phyloP scores from a whole-genome alignment of 305 asterid genomes.

The Rubia peregrina region DNA sequence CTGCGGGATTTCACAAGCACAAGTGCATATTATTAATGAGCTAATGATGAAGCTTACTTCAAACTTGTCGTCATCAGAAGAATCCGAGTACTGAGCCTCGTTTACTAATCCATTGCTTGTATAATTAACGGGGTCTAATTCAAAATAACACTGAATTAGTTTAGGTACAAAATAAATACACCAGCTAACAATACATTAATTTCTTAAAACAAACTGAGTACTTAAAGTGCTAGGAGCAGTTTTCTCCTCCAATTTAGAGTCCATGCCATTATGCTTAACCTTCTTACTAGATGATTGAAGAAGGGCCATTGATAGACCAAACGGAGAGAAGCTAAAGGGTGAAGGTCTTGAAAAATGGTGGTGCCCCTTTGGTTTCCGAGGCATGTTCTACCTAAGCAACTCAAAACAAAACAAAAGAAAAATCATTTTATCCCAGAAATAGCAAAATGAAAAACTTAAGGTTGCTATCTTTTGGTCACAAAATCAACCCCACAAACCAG shows the following conservation, averaged over 20 bases:
- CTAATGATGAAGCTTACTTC: slow-evolving; percentile 38
- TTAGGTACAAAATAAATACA: slow-evolving; percentile 7
- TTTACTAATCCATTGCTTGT: slow-evolving; percentile 34
- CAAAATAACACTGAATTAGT: background rate
- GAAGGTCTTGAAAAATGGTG: slow-evolving; percentile 22
- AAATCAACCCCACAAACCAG: background rate
- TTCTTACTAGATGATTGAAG: slow-evolving; percentile 30
- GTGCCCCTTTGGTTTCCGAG: slow-evolving; percentile 35
- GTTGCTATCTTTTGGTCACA: background rate
- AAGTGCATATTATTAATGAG: background rate
- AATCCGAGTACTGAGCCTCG: slow-evolving; percentile 25
- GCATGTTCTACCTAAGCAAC: slow-evolving; percentile 35
- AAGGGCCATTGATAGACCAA: slow-evolving; percentile 53
- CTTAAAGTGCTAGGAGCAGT: slow-evolving; percentile 34
- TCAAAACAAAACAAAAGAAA: background rate
- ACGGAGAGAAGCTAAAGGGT: slow-evolving; percentile 59
- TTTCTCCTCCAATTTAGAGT: slow-evolving; percentile 24
- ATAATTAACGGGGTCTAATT: slow-evolving; percentile 1
- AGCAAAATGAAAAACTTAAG: background rate
- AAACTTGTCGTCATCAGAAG: slow-evolving; percentile 57
- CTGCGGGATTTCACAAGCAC: background rate
- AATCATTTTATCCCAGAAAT: background rate
- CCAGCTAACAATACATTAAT: background rate
- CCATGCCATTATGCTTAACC: slow-evolving; percentile 26
- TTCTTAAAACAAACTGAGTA: slow-evolving; percentile 14